Evolutionary conservation across 345 rosid species (phyloP), one percentile per base, ranked within the genome.

Genomic region (Noccaea caerulescens): DNA sequence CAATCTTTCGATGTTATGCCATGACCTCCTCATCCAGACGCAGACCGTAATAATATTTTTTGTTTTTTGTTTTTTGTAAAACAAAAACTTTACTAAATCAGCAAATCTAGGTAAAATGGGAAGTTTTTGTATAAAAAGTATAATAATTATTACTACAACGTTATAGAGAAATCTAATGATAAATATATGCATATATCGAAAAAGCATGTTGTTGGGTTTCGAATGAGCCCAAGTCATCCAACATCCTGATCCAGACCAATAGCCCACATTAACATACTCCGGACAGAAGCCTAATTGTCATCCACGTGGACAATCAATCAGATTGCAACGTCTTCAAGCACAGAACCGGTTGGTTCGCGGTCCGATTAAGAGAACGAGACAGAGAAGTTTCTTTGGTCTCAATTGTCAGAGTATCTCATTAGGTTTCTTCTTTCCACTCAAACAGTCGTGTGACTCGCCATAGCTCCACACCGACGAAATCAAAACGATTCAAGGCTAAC

Each of bases 381-480:
- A 34, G n/a, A 43, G 13, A 6, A 32, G 8, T 54, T 55, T 2
- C 7, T 6, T 30, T 1, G 2, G 7, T 30, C 30, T 12, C 4
- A 14, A 5, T 37, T 20, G 10, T 58, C 63, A n/a, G 56, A 46
- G 11, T 10, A 44, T 45, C 23, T 20, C 46, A 36, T 57, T 65
- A 65, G 72, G 72, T 73, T 58, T 57, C 33, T 9, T 49, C 66
- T 18, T 32, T 58, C 25, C 10, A 27, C 16, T 11, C 14, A 11
- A n/a, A 65, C 34, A 55, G 65, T 55, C 46, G 62, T 13, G 45
- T 33, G 52, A 57, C 46, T 43, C 8, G 33, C 37, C 60, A 7
- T 50, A 50, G 67, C 75, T 61, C 43, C 32, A 63, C 64, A 41
- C 71, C 71, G 71, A 72, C 71, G 71, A 43, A 53, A 38, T 16